Evolutionary conservation across 768 basidiomycete species (phyloP), one percentile per base, ranked within the genome.

Genomic region (Mycena maculata): DNA sequence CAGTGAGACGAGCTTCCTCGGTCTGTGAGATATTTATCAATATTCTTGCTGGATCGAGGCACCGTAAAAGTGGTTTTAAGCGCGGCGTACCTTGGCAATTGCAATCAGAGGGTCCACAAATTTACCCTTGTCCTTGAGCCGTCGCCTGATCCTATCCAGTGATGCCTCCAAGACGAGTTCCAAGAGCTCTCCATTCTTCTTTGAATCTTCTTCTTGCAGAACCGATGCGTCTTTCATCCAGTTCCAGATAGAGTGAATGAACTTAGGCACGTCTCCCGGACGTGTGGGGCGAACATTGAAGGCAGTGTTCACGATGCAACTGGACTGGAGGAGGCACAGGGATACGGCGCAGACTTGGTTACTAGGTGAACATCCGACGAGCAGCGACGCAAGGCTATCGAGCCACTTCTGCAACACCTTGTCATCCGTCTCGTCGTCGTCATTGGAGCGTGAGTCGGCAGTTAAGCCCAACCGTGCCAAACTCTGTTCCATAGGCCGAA

Each of bases 141-240:
- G 63, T 20, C 30, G 63, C 55, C 63, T 39, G 30, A 64, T 31
- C 27, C 48, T 56, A 45, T 55, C 48, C 39, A 33, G 39, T 33
- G 55, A 49, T 44, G 63, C 55, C 48, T 57, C 47, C 47, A 64
- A 57, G 48, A 64, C 33, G 47, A 57, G 9, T 50, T 57, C 55
- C 39, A 57, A 44, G 28, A 64, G 62, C 23, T 57, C 48, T 41
- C 22, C 45, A 42, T 64, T 64, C 39, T 49, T 57, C 45, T 52
- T 42, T 38, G 62, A 36, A 48, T 48, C 39, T 58, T 64, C 63
- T 56, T 39, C 55, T 20, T 45, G 47, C 36, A 57, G 55, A 50
- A 39, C 47, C 38, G 45, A 56, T 50, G 63, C 55, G 33, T 50
- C 48, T 50, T 64, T 50, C 55, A 64, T 63, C 63, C 63, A 64